A percentile compares a stretch with the other conserved stretches of the same genome.
phyloP scores from a whole-genome alignment of 2,329 filamentous ascomycete genomes.

The Phialocephala subalpina region DNA sequence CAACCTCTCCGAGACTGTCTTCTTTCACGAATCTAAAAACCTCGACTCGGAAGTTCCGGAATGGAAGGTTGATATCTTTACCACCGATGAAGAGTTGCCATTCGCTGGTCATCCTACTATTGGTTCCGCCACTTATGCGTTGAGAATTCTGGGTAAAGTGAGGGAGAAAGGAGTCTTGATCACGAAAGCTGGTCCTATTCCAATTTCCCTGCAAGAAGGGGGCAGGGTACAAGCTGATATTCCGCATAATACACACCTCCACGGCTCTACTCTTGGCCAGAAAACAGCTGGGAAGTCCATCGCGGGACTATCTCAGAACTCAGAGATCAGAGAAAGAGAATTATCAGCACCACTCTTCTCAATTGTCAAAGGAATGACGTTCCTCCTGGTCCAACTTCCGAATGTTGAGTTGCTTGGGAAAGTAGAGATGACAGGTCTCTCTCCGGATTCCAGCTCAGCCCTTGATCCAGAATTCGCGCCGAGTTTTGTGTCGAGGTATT shows the following conservation, averaged over 20 bases:
- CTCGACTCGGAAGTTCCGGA: constrained; percentile 44
- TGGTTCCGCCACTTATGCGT: constrained; percentile 60
- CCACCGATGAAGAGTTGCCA: constrained; percentile 58
- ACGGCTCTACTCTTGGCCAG: constrained; percentile 52
- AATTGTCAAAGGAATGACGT: constrained; percentile 78
- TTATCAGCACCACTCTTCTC: constrained; percentile 60
- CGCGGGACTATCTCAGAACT: constrained; percentile 41
- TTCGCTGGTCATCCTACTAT: constrained; percentile 71
- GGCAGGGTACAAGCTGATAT: constrained; percentile 59
- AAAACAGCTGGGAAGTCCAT: constrained; percentile 19
- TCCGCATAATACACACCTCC: constrained; percentile 72
- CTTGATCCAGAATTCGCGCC: constrained; percentile 61
- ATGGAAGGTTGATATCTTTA: constrained; percentile 66
- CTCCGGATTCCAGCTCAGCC: constrained; percentile 47
- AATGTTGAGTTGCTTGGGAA: constrained; percentile 65
- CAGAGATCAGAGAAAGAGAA: constrained; percentile 49
- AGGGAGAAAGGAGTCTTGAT: background rate
- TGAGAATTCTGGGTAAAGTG: constrained; percentile 29
- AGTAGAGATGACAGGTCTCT: constrained; percentile 39
- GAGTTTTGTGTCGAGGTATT: constrained; percentile 64
- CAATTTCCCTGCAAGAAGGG: constrained; percentile 34
- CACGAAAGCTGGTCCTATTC: constrained; percentile 59
- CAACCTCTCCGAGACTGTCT: constrained; percentile 70
- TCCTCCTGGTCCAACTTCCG: constrained; percentile 68
- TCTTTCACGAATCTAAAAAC: constrained; percentile 54